Conservation (phyloP, 805 yeast genomes). For the Nakazawaea wyomingensis region DNA sequence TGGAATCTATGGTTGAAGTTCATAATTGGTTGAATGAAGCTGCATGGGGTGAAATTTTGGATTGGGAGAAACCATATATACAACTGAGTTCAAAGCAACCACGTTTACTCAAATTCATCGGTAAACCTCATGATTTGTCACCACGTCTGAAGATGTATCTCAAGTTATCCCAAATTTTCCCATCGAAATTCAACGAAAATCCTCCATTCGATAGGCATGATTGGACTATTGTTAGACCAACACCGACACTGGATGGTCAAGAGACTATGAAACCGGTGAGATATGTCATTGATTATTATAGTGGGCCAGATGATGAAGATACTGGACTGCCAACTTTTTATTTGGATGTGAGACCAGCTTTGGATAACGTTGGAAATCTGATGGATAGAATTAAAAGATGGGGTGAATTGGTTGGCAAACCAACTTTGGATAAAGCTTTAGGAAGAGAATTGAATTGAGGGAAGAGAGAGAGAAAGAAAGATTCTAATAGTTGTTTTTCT, state of each 20-base stretch:
- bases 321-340: slow-evolving; percentile 88
- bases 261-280: slow-evolving; percentile 45
- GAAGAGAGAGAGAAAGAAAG: too few relatives aligned
- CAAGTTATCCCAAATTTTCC: slow-evolving; percentile 62
- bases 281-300: slow-evolving; percentile 92
- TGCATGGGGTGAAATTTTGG: slow-evolving; percentile 90
- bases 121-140: slow-evolving; percentile 80
- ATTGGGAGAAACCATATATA: slow-evolving; percentile 83
- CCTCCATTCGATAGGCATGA: slow-evolving; percentile 98
- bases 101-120: slow-evolving; percentile 79
- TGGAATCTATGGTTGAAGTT: slow-evolving; percentile 93
- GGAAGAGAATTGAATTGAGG: too few relatives aligned
- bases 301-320: slow-evolving; percentile 86
- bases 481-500: too few relatives aligned
- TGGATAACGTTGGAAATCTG: slow-evolving; percentile 62
- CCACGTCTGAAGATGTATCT: slow-evolving; percentile 80
- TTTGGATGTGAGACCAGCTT: slow-evolving; percentile 93
- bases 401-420: slow-evolving; percentile 37
- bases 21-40: slow-evolving; percentile 96
- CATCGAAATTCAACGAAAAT: slow-evolving; percentile 62
- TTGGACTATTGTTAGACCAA: slow-evolving; percentile 86
- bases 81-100: slow-evolving; percentile 54
- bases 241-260: slow-evolving; percentile 20
- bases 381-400: slow-evolving; percentile 66
- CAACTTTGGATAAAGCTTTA: slow-evolving; percentile 67